Evolutionary conservation across 192 early-diverging fungal species (phyloP), one percentile per base, ranked within the genome.

Genomic region (Gaertneriomyces sp.): DNA sequence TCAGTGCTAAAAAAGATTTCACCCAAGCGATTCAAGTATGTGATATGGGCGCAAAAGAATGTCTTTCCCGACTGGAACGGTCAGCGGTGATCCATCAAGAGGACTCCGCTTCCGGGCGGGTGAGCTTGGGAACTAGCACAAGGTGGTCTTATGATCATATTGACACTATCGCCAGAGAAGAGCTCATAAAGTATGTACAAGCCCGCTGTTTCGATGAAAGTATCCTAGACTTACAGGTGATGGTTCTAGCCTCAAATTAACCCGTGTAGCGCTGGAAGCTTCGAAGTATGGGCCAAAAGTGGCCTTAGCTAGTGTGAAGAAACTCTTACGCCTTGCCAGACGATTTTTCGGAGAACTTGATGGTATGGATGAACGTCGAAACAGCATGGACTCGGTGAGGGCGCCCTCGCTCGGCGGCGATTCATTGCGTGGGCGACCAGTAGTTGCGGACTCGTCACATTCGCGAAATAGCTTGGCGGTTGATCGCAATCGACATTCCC

Each of bases 21-120:
- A 44, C 41, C 10, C 72, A 79, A 42, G 82, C 74, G 3, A 49
- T 81, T 10, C 58, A 75, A 50, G 67, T 81, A 19, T 76, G 75
- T 51, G 64, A 75, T 17, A 67, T 59, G 2, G 82, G 82, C 16
- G 73, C 71, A 66, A 73, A 69, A 56, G 69, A 74, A 42, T 74
- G 65, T n/a, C 40, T 80, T 44, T 68, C 67, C 11, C 43, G n/a
- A 12, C 25, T 59, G 12, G 57, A 66, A 58, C 41, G 50, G 7
- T 20, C 54, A 17, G 16, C 52, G 45, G 49, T 43, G 16, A 4
- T 57, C 58, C 14, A 56, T 43, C 7, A 51, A 56, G 4, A 70
- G 49, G 17, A 45, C 8, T 14, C 61, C 45, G 11, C 14, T 42
- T 17, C 49, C 42, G 19, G 33, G 58, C 42, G 58, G 45, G 19